A percentile compares a stretch with the other conserved stretches of the same genome.
Evolutionary conservation across 139 green algal species (phyloP).

Genomic region (Tetradesmus lagerheimii): DNA sequence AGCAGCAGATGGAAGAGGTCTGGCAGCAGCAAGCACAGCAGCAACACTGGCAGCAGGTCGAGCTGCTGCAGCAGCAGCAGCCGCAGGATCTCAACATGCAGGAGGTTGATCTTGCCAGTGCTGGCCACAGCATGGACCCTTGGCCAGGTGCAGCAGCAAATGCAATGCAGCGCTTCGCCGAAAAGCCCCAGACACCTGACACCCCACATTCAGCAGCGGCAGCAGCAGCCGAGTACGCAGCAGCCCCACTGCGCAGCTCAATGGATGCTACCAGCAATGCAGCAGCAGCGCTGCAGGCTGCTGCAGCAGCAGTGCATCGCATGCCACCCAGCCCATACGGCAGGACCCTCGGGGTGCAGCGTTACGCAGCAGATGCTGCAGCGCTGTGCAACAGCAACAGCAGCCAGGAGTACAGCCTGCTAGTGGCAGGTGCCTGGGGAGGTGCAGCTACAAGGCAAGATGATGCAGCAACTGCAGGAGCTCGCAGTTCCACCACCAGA

Average conservation of each 20-base stretch:
- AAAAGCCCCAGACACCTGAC: constrained; percentile 1
- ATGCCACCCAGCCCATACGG: not conserved
- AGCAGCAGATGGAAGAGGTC: not conserved
- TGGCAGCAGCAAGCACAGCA: not conserved
- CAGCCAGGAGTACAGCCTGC: not conserved
- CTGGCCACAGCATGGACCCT: not conserved
- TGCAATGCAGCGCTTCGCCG: not conserved
- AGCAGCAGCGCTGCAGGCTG: constrained; percentile 16
- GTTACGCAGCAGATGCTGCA: constrained; percentile 37
- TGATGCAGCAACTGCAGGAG: constrained; percentile 3
- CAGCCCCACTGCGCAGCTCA: not conserved
- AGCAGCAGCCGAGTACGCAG: not conserved
- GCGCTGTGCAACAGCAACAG: not conserved
- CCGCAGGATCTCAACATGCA: not conserved
- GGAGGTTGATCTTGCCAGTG: not conserved
- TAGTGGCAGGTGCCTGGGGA: not conserved
- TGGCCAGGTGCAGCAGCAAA: not conserved
- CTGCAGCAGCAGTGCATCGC: constrained; percentile 36
- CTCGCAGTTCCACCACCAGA: not conserved
- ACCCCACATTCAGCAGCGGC: not conserved
- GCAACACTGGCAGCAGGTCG: not conserved
- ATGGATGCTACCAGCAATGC: not conserved
- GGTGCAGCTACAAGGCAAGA: not conserved
- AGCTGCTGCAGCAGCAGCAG: not conserved
- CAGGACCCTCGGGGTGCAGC: constrained; percentile 6